Percentiles rank a stretch among this genome's conserved stretches.
Evolutionary conservation across 345 rosid genomes (phyloP).

Genomic region (Hibiscus tridactylites): DNA sequence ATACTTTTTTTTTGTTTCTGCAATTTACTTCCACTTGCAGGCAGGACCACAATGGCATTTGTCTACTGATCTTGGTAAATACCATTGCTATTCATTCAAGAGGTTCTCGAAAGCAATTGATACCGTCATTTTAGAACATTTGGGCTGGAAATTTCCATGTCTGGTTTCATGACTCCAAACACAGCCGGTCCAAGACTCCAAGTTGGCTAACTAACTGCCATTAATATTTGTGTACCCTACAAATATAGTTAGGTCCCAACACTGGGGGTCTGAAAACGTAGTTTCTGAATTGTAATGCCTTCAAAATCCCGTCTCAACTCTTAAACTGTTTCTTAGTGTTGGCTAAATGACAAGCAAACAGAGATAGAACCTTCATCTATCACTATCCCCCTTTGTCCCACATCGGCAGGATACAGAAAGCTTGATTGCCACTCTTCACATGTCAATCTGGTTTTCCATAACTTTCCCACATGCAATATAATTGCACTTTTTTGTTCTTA

Average conservation of each 20-base stretch:
- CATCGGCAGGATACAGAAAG: slow-evolving; percentile 12
- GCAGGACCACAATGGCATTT: too few relatives aligned
- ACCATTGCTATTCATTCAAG: too few relatives aligned
- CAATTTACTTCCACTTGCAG: too few relatives aligned
- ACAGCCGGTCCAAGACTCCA: slow-evolving; percentile 2
- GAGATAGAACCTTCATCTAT: slow-evolving; percentile 24
- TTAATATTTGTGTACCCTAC: slow-evolving; percentile 2
- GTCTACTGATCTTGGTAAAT: too few relatives aligned
- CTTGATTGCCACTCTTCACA: slow-evolving; percentile 32
- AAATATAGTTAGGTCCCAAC: neutral
- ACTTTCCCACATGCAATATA: neutral
- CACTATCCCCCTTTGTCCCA: slow-evolving; percentile 21
- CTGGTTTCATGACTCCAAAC: neutral
- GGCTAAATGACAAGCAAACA: slow-evolving; percentile 21
- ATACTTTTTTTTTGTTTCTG: too few relatives aligned
- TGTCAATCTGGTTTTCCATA: slow-evolving; percentile 11
- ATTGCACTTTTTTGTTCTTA: neutral
- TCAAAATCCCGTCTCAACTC: neutral
- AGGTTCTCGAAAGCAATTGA: neutral
- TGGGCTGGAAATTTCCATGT: slow-evolving; percentile 1
- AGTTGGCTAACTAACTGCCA: slow-evolving; percentile 4
- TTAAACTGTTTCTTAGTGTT: neutral
- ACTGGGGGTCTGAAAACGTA: neutral
- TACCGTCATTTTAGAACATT: neutral
- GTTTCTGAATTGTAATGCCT: neutral